These are phyloP conservation scores for Xanthoceras sorbifolium DNA, from an alignment of 345 rosid species.

Conservation along the genomic window DNA sequence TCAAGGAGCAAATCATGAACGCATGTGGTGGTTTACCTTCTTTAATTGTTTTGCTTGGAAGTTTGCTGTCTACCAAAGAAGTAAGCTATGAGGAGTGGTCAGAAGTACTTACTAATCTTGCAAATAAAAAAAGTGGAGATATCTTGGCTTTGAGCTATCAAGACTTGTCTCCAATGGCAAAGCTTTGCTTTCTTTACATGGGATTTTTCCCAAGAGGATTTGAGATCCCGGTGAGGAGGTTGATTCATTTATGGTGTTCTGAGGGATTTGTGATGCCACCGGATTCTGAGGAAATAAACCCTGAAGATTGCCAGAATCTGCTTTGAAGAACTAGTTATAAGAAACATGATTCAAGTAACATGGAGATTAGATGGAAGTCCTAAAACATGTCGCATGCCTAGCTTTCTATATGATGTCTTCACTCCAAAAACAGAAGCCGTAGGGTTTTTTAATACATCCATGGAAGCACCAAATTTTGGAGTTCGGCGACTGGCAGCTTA, in stretches of 20 bases:
- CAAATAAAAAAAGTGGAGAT: background rate
- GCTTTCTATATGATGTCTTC: slow-evolving; percentile 15
- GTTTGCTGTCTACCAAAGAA: background rate
- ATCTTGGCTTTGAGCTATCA: slow-evolving; percentile 25
- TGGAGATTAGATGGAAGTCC: slow-evolving; percentile 46
- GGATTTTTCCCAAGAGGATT: slow-evolving; percentile 36
- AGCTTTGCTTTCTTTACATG: slow-evolving; percentile 38
- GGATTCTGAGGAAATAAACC: background rate
- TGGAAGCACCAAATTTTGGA: background rate
- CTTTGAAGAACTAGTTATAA: slow-evolving; percentile 23
- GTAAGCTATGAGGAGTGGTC: background rate
- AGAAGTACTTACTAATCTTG: background rate
- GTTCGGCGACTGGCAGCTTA: slow-evolving; percentile 27
- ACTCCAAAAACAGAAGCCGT: slow-evolving; percentile 3
- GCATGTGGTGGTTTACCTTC: background rate
- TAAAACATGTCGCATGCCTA: slow-evolving; percentile 23
- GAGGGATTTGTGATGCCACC: slow-evolving; percentile 28
- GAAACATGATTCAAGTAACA: slow-evolving; percentile 35
- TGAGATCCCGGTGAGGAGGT: slow-evolving; percentile 40
- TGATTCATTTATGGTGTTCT: slow-evolving; percentile 39
- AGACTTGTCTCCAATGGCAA: slow-evolving; percentile 14
- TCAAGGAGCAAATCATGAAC: background rate
- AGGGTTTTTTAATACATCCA: slow-evolving; percentile 23
- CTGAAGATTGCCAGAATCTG: slow-evolving; percentile 20
- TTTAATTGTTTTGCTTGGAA: background rate